Base-by-base conservation (phyloP, 2,329 filamentous ascomycete species). In the Fusarium verrucosum region DNA sequence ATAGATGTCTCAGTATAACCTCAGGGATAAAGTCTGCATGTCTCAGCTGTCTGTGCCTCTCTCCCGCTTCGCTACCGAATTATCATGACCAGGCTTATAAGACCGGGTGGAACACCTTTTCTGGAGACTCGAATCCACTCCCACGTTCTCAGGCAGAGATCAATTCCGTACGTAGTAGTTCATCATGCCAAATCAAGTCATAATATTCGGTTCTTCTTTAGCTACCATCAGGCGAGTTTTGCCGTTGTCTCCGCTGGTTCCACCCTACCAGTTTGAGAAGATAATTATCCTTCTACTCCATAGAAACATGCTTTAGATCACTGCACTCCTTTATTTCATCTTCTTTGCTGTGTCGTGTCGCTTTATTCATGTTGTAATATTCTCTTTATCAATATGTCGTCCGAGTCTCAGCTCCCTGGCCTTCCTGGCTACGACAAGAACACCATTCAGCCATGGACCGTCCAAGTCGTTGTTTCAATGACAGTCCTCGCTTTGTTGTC, bases 401-500 rank as follows among this genome's bases (percentile, higher is more conserved):
- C 51, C 10, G 65, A 65, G 36, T 67, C 68, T 33, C 41, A 56
- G 17, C 61, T 70, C 22, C 68, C 68, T 10, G 69, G 69, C 35
- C 58, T 70, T 20, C 63, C 68, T 20, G 68, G 68, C 42, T 70
- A 50, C 19, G 50, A 69, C 37, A 41, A 28, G 13, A 17, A 76
- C 41, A 74, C 76, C 59, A 71, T 81, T 20, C 80, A 81, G 66
- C 76, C 76, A 71, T 82, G 80, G 80, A 74, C 70, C 1, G 70
- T 80, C 45, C 67, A 72, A 38, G 79, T 81, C 13, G 75, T 80
- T 26, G 72, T 73, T 10, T 74, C 77, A 3, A 74, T 82, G 59
- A 82, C 81, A 0, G 70, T 77, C 8, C 69, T 83, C 23, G 77
- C 80, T 3, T 60, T 78, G 17, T 33, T 75, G 2, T 70, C 74